Conservation (phyloP, 257 asterid species). For the Catharanthus roseus region DNA sequence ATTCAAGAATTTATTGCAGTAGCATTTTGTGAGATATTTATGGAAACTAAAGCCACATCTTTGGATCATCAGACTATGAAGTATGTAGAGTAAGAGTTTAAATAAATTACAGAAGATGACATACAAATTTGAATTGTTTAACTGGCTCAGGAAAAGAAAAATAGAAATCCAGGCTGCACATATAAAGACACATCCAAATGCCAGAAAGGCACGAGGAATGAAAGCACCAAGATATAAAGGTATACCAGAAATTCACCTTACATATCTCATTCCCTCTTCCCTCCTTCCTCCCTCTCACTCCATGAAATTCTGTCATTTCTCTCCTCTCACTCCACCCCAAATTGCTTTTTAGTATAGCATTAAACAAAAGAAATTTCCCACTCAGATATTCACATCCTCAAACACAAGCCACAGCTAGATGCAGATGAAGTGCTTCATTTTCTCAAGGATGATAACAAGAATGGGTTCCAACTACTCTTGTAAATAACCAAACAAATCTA, state of each 20-base stretch:
- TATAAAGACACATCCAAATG: neutral
- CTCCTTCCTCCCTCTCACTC: too few species aligned
- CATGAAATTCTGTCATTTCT: too few species aligned
- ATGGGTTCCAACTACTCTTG: neutral
- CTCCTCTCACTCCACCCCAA: too few species aligned
- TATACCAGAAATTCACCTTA: too few species aligned
- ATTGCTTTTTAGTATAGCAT: neutral
- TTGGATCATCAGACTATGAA: neutral
- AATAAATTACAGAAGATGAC: neutral
- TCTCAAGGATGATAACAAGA: neutral
- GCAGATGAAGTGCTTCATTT: neutral
- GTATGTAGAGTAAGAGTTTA: neutral
- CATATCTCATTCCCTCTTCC: too few species aligned
- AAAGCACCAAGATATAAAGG: too few species aligned
- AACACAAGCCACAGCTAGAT: neutral
- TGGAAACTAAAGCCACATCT: neutral
- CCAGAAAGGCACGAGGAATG: neutral
- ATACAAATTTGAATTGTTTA: too few species aligned
- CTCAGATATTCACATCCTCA: neutral
- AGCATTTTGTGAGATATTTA: neutral
- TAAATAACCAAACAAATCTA: neutral
- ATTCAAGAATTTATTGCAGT: neutral
- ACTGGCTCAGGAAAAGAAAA: neutral
- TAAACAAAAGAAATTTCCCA: neutral
- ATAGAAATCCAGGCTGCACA: neutral